Evolutionary conservation across 1,139 yeast genomes (phyloP), one percentile per base, ranked within the genome.

Genomic region (Candida tetrigidarum): DNA sequence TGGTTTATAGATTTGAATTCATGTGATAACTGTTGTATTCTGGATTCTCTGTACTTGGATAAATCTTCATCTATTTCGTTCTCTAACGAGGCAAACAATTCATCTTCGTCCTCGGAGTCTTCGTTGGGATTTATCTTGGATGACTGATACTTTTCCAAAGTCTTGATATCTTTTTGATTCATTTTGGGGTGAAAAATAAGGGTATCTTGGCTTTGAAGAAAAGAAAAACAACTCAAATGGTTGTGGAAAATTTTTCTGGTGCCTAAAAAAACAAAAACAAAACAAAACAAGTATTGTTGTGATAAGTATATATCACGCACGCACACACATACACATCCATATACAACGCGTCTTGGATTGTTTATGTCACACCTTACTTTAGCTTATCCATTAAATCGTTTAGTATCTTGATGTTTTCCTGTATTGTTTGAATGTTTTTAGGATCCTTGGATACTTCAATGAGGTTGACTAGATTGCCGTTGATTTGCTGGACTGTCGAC

Each of bases 21-120:
- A 58, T 74, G 51, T 48, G 69, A 50, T 62, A 78, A 57, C 60
- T 82, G 72, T 43, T 75, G 74, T 29, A 81, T 63, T 38, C 85
- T 59, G 38, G 74, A 70, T 48, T 79, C 85, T 46, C 83, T 65
- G 50, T 75, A 75, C 39, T 59, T 63, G 4, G 33, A 20, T 64
- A 53, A 19, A 66, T 67, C 67, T 36, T 65, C 71, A 18, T 71
- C 74, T 12, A 44, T 46, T 27, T 49, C 52, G 11, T 45, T 28
- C 38, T 71, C 71, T 22, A 71, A 66, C 15, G 63, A 60, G 25
- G 69, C 71, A 15, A 73, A 51, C 37, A 69, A 66, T 59, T 48
- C 74, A 57, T 67, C 67, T 23, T 54, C 58, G 23, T 56, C 59
- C 5, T 52, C 53, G 3, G 48, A 44, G 6, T 36, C 26, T 10